phyloP scores from a whole-genome alignment of 345 rosid species.

The Salix purpurea region DNA sequence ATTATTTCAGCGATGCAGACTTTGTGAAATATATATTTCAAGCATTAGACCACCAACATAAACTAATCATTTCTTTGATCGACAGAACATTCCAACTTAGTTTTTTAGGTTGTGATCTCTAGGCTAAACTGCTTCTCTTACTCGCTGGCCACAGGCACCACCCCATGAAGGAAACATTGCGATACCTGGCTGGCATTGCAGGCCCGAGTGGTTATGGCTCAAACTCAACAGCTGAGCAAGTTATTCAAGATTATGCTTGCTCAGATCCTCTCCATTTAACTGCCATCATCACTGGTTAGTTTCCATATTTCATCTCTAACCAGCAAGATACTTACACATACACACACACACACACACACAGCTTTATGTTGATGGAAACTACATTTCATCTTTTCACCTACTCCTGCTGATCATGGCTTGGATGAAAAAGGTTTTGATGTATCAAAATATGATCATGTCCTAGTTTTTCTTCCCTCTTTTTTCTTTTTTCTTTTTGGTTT shows the following conservation, averaged over 20 bases:
- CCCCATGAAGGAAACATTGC: slow-evolving; percentile 69
- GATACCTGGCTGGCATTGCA: slow-evolving; percentile 80
- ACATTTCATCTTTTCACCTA: neutral
- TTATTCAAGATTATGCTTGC: slow-evolving; percentile 34
- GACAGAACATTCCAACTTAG: neutral
- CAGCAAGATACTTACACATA: neutral
- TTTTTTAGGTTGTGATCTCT: too few relatives aligned
- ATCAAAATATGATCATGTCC: too few relatives aligned
- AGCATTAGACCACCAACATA: neutral
- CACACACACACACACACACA: neutral
- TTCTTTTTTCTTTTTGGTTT: neutral
- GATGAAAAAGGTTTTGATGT: neutral
- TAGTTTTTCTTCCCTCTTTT: neutral
- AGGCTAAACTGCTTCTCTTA: slow-evolving; percentile 20
- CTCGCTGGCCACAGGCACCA: slow-evolving; percentile 21
- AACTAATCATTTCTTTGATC: neutral
- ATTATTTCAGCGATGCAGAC: neutral
- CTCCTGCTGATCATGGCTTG: neutral
- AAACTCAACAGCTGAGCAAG: slow-evolving; percentile 82
- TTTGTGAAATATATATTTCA: neutral
- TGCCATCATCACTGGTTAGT: slow-evolving; percentile 66
- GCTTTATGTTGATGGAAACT: neutral
- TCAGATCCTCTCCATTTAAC: slow-evolving; percentile 37
- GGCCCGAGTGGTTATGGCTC: slow-evolving; percentile 99
- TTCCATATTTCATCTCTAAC: neutral